Conservation (phyloP, 2,329 filamentous ascomycete species). For the Didymella keratinophila region DNA sequence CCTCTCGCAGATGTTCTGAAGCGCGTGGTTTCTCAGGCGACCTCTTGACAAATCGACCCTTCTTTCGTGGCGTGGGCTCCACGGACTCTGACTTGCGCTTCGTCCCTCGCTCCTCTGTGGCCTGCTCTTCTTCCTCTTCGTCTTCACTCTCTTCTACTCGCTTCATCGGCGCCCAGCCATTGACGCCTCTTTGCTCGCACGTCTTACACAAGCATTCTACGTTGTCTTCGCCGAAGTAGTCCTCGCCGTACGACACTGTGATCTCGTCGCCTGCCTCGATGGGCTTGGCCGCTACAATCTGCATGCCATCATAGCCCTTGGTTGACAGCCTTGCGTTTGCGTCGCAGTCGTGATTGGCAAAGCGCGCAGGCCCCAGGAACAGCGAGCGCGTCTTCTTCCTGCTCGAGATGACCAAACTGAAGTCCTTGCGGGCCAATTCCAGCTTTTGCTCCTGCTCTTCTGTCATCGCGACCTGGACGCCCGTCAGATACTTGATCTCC, state of each 20-base stretch:
- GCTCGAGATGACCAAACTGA: slow-evolving; percentile 95
- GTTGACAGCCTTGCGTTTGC: slow-evolving; percentile 90
- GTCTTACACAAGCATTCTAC: slow-evolving; percentile 92
- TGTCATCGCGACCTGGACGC: slow-evolving; percentile 91
- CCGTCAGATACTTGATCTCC: slow-evolving; percentile 86
- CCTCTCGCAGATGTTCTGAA: slow-evolving; percentile 31
- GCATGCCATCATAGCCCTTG: slow-evolving; percentile 83
- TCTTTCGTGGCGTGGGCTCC: slow-evolving; percentile 28
- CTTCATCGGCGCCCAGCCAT: slow-evolving; percentile 76
- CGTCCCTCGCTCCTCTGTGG: slow-evolving; percentile 27
- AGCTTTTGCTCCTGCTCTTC: slow-evolving; percentile 86
- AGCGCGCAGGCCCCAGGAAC: slow-evolving; percentile 93
- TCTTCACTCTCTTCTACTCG: slow-evolving; percentile 47
- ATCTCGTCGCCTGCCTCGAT: slow-evolving; percentile 93
- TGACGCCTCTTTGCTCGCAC: slow-evolving; percentile 77
- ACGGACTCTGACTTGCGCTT: slow-evolving; percentile 40
- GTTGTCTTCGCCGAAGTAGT: slow-evolving; percentile 94
- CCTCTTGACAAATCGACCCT: slow-evolving; percentile 23
- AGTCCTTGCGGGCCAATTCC: slow-evolving; percentile 84
- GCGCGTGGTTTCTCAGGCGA: slow-evolving; percentile 22
- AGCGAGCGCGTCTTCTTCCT: slow-evolving; percentile 89
- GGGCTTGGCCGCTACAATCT: slow-evolving; percentile 82
- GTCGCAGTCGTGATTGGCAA: slow-evolving; percentile 96
- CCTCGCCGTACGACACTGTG: slow-evolving; percentile 93
- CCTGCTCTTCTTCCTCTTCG: slow-evolving; percentile 36